Evolutionary conservation across 345 rosid genomes (phyloP), one percentile per base, ranked within the genome.

Genomic region (Turritis glabra): DNA sequence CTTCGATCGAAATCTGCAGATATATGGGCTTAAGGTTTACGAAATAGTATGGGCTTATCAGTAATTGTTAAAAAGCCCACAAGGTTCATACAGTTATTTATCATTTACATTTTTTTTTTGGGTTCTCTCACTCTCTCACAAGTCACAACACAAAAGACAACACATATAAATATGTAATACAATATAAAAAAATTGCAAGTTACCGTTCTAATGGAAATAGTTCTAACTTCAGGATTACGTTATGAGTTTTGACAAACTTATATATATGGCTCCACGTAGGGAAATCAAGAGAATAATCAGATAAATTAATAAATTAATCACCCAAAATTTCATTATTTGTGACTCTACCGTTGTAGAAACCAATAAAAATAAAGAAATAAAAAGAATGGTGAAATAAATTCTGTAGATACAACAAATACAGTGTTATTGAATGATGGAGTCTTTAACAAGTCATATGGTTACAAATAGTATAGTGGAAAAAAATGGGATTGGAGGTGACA

Each of bases 401-500:
- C 9, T 25, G 2, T 33, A 43, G 48, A 43, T 43, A 43, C n/a
- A 40, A 33, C 22, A 30, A 64, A 27, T 46, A 37, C 33, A 48
- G 50, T 71, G 30, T 22, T 9, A 15, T 33, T 26, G 32, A 43
- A 43, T 57, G 17, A 32, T 57, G 33, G 46, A 30, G 46, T 40
- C 52, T 21, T 56, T 18, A 25, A 69, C 7, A 44, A 44, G 25
- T 57, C 66, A 57, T 35, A 7, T 56, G 65, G 53, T 43, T 56
- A 69, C 73, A 72, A 71, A 35, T 48, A 8, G 23, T 27, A 38
- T 50, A 50, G 60, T 72, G 22, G 60, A 48, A 7, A 67, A 67
- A 51, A 51, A 52, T 19, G 27, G 35, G 63, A 73, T 19, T 17
- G 33, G 65, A 46, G 58, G 78, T 66, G 73, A 66, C 60, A 66